These are phyloP conservation scores for Hypoxylon perforatum DNA, from an alignment of 495 filamentous ascomycete genomes.

Conservation along the genomic window DNA sequence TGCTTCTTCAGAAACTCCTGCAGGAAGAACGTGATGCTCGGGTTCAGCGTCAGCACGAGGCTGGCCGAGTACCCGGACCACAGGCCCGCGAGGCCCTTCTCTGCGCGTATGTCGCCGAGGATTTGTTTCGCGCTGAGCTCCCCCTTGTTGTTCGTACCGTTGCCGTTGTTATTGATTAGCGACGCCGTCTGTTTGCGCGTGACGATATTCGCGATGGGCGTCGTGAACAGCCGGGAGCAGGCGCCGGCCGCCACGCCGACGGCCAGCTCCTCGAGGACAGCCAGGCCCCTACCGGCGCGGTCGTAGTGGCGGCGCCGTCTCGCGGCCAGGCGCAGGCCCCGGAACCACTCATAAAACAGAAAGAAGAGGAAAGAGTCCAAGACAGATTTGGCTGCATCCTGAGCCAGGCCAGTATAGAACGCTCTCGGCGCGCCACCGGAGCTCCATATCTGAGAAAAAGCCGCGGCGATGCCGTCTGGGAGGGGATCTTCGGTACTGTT, in stretches of 20 bases:
- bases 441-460: conserved; percentile 75
- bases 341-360: conserved; percentile 73
- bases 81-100: conserved; percentile 81
- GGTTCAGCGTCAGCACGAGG: conserved; percentile 85
- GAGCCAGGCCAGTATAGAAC: conserved; percentile 79
- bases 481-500: conserved; percentile 55
- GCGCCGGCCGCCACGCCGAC: conserved; percentile 83
- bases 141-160: background rate
- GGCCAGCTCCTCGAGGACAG: conserved; percentile 76
- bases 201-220: conserved; percentile 85
- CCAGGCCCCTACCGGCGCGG: conserved; percentile 64
- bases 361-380: conserved; percentile 87
- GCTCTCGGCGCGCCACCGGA: conserved; percentile 74
- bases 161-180: conserved; percentile 47
- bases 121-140: conserved; percentile 66
- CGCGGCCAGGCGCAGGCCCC: conserved; percentile 67
- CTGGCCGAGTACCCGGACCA: conserved; percentile 92
- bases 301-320: conserved; percentile 32
- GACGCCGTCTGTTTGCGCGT: conserved; percentile 80
- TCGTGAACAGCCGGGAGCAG: conserved; percentile 80
- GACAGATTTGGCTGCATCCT: conserved; percentile 78
- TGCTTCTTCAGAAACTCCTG: conserved; percentile 74
- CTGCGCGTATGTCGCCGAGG: conserved; percentile 68
- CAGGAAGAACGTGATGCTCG: conserved; percentile 85
- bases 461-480: conserved; percentile 68